phyloP scores from a whole-genome alignment of 1,139 yeast genomes.

The Lodderomyces pseudojiufengensis region DNA sequence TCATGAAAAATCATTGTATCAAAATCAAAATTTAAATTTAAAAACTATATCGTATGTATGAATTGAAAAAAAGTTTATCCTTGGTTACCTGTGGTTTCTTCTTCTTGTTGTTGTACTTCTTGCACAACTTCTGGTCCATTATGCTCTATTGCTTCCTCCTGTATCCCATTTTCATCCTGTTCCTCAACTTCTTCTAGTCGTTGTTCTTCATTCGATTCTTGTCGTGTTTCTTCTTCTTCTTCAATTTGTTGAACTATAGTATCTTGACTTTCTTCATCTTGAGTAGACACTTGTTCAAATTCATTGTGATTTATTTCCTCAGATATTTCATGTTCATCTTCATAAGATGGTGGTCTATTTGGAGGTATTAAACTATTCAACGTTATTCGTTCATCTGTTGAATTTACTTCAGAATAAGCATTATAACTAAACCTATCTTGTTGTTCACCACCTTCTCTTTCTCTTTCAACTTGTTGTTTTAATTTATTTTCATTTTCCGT shows the following conservation, averaged over 20 bases:
- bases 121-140: no score
- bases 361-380: constrained; percentile 35
- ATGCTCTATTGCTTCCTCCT: no score
- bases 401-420: constrained; percentile 34
- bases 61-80: no score
- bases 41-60: no score
- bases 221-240: constrained; percentile 1
- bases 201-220: not conserved
- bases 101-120: no score
- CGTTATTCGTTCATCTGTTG: constrained; percentile 40
- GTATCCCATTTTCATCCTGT: no score
- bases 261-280: constrained; percentile 4
- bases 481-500: constrained; percentile 7
- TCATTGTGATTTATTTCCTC: not conserved
- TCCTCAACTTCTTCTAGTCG: no score
- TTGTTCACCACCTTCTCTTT: constrained; percentile 7
- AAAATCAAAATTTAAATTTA: no score
- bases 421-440: constrained; percentile 40
- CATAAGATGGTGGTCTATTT: constrained; percentile 36
- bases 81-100: no score
- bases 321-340: constrained; percentile 5
- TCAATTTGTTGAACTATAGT: no score
- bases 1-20: no score
- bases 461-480: constrained; percentile 1
- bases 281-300: constrained; percentile 10